Evolutionary conservation across 2,329 filamentous ascomycete species (phyloP), one percentile per base, ranked within the genome.

Genomic region (Venturia pyrina): DNA sequence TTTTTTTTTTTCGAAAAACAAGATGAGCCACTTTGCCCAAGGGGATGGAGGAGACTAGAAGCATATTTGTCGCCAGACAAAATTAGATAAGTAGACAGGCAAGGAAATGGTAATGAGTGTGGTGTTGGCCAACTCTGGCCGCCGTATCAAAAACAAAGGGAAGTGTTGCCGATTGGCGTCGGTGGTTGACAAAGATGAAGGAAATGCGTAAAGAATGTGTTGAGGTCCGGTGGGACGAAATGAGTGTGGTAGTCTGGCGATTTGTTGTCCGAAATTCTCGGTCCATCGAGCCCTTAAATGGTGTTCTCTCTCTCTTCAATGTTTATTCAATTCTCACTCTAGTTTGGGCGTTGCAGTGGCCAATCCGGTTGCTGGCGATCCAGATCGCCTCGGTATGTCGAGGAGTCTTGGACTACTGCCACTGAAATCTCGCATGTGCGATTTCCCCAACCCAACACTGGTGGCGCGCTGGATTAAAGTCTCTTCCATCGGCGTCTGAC

Each of bases 361-460:
- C 43, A 28, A 10, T 28, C 19, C 17, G 1, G 46, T n/a, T 64
- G 43, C 6, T 15, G 13, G 32, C 11, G 62, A 64, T 4, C n/a
- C n/a, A 11, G 40, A 46, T 11, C 40, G 60, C 21, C 24, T 62
- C 81, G 82, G 81, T 60, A 93, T 81, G 62, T 92, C 87, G 62
- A 95, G 78, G 63, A 93, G 76, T 75, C 86, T 89, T 13, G 89
- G 89, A 72, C 89, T 93, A 62, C 90, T 90, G 57, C 89, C 88
- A 72, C 89, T 93, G 71, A 92, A 87, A 69, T 88, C 88, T 65
- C 88, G 83, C 24, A 80, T 84, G 70, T 93, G 89, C 11, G 82
- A 80, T 71, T 81, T 85, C 66, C 85, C 84, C 62, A 89, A 80
- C 68, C 88, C 85, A 66, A 93, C 80, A 75, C 89, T 93, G 63